Percentiles rank a stretch among this genome's conserved stretches.
These are phyloP conservation scores for Herpotrichia juniperi DNA, from an alignment of 2,329 filamentous ascomycete genomes.

Conservation along the genomic window DNA sequence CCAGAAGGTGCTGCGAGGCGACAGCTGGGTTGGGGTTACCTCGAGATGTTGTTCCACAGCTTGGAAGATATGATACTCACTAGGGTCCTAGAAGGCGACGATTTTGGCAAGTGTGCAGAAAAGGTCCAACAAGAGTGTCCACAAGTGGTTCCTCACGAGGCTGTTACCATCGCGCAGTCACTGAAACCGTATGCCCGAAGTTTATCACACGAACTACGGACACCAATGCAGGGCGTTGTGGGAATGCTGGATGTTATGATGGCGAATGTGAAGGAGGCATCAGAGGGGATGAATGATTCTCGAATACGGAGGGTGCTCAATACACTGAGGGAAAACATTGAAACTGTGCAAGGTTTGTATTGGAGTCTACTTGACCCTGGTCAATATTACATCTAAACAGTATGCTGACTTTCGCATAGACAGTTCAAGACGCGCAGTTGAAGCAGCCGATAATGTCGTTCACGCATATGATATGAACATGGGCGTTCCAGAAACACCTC, in stretches of 20 bases:
- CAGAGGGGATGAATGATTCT: conserved; percentile 60
- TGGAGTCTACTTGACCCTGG: not conserved
- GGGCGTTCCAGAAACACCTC: conserved; percentile 70
- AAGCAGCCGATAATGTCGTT: conserved; percentile 77
- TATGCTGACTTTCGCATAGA: conserved; percentile 50
- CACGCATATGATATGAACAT: conserved; percentile 78
- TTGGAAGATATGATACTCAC: conserved; percentile 70
- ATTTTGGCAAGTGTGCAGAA: conserved; percentile 45
- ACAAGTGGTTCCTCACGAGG: conserved; percentile 60
- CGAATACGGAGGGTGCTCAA: conserved; percentile 63
- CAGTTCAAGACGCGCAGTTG: conserved; percentile 72
- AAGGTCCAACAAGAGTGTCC: conserved; percentile 31
- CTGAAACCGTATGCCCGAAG: conserved; percentile 75
- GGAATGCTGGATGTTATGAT: conserved; percentile 81
- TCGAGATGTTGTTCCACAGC: conserved; percentile 71
- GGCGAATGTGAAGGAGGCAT: conserved; percentile 71
- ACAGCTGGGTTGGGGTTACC: conserved; percentile 67
- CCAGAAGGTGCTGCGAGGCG: conserved; percentile 62
- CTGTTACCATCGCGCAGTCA: conserved; percentile 65
- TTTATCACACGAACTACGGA: conserved; percentile 73
- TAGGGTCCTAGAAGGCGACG: conserved; percentile 60
- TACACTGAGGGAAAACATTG: conserved; percentile 70
- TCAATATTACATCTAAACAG: not conserved
- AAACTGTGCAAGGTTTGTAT: conserved; percentile 68
- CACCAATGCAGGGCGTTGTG: conserved; percentile 77